Base-by-base conservation (phyloP, 345 rosid species). In the Lepidium aucheri region DNA sequence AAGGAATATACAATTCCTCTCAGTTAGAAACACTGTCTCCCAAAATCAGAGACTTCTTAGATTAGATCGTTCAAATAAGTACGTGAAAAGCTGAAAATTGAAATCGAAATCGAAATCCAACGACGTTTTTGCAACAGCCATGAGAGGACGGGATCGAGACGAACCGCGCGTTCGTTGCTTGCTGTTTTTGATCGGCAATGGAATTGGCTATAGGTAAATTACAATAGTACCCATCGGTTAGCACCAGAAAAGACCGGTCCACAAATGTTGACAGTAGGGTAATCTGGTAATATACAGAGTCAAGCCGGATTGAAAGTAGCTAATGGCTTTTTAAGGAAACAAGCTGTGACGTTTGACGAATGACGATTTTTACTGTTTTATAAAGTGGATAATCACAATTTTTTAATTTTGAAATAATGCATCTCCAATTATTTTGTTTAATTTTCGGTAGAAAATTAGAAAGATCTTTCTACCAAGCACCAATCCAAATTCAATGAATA, bases 181-280 rank as follows among this genome's bases (percentile, higher is more conserved):
- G 81, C 65, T 74, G 70, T 41, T 85, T 85, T 83, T 87, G 90
- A 85, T 91, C 98, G 95, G 89, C 87, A 80, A 84, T 77, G 87
- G 77, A 76, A 71, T 63, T 85, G 71, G 76, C 50, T 14, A 9
- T 1, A 0, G 0, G 1, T 8, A 57, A 77, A 78, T 83, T 68
- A 84, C 92, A 0, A 0, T 65, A 69, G 33, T 79, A 44, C 77
- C 92, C 96, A 67, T 58, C 55, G 3, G 54, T 54, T 69, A 12
- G 52, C 45, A 46, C 0, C 5, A 32, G 14, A 39, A 8, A 15
- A 46, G 47, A 44, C 4, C 30, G 46, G 54, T 60, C 62, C 45
- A 40, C 20, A 39, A 20, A 5, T 13, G 24, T n/a, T 70, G 47
- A 32, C 1, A 17, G 24, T 47, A 70, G 72, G 79, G 55, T 70